Base-by-base conservation (phyloP, 768 basidiomycete species). In the Lepiota subincarnata region DNA sequence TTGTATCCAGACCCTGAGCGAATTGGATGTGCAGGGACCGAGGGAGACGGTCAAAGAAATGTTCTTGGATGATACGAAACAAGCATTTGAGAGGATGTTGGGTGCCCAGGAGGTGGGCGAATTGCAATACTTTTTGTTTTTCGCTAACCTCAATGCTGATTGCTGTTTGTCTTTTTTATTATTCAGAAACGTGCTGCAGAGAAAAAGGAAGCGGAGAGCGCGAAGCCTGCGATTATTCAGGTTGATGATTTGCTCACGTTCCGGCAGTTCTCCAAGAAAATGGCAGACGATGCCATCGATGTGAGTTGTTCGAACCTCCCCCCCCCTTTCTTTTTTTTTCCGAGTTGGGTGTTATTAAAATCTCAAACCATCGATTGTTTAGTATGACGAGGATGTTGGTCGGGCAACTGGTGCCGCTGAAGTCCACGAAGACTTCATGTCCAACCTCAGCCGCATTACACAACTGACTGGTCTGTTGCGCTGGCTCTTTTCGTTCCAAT, bases 31-130 rank as follows among this genome's bases (percentile, higher is more conserved):
- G 5, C 72, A 77, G 38, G 52, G 24, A 0, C 24, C 40, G 13
- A 54, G 19, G n/a, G 69, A 73, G 10, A 74, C 74, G 36, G 82
- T 87, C 2, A 78, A 86, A 39, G 81, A 87, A 48, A 79, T 88
- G 45, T 91, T 92, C 72, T 70, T 95, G 59, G 78, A 81, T 59
- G 94, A 98, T 63, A 97, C 94, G 5, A 90, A 92, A 70, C 79
- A 78, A 4, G 96, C 96, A 5, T 99, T 92, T 66, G 80, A 90
- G 38, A 94, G 87, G 71, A 99, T 98, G 96, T 78, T 99, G n/a
- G 77, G 79, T 49, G 91, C 92, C 5, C 94, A 97, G 63, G 95
- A 98, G 84, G 91, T 89, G 49, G 20, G 72, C 7, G 10, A 11
- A 3, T 57, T 41, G 40, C 19, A 44, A 22, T 35, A n/a, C 8